Conservation (phyloP, 306 rosid genomes). For the Delonix regia region DNA sequence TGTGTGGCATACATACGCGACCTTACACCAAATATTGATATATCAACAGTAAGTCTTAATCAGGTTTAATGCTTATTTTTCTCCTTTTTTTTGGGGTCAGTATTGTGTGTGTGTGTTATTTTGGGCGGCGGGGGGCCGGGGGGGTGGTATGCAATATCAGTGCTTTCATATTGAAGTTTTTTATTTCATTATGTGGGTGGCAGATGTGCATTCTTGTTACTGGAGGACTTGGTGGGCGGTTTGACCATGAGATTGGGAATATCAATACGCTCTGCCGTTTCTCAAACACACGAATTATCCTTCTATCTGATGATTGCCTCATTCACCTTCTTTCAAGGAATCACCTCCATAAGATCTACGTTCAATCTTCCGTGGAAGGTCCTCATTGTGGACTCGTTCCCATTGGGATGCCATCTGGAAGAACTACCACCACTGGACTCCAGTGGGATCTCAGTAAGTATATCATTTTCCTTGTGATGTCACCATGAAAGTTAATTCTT, state of each 20-base stretch:
- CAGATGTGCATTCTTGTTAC: conserved; percentile 83
- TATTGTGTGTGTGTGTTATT: too few species aligned
- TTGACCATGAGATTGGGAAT: conserved; percentile 93
- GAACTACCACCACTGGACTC: conserved; percentile 83
- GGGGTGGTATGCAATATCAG: not conserved
- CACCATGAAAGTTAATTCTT: not conserved
- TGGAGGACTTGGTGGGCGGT: conserved; percentile 96
- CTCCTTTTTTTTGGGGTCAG: conserved; percentile 15
- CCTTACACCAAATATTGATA: conserved; percentile 45
- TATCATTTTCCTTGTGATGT: not conserved
- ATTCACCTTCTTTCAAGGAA: conserved; percentile 76
- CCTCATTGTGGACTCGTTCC: conserved; percentile 95
- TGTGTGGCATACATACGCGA: conserved; percentile 67
- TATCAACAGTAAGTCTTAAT: conserved; percentile 58
- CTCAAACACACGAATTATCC: conserved; percentile 62
- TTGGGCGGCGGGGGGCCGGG: too few species aligned
- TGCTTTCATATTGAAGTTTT: not conserved
- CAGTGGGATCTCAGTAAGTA: conserved; percentile 85
- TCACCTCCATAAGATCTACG: conserved; percentile 64
- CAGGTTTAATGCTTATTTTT: conserved; percentile 8
- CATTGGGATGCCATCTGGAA: conserved; percentile 75
- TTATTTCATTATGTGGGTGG: conserved; percentile 19
- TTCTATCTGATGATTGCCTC: conserved; percentile 81
- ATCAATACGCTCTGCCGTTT: conserved; percentile 72
- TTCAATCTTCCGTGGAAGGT: conserved; percentile 77